Conservation (phyloP, 148 eudicot genomes). For the Rhododendron ovatum region DNA sequence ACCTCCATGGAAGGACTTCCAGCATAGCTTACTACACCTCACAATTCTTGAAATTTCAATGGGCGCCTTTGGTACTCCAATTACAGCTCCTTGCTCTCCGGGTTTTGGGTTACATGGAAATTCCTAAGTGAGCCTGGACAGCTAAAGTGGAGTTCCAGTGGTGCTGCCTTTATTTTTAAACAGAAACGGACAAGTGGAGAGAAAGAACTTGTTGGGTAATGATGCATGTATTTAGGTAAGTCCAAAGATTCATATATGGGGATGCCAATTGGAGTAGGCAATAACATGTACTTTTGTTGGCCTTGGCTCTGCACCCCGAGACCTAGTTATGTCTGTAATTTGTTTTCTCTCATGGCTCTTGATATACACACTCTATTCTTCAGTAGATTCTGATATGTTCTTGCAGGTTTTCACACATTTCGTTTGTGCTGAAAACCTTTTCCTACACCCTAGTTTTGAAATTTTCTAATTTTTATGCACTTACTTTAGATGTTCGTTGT, state of each 20-base stretch:
- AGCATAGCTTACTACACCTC: not conserved
- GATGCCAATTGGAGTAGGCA: not conserved
- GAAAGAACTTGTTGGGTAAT: not conserved
- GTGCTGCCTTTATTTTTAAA: not conserved
- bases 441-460: not conserved
- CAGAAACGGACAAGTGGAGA: not conserved
- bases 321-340: not conserved
- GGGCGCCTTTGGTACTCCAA: not conserved
- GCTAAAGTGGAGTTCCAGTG: slow-evolving; percentile 7
- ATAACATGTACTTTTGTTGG: slow-evolving; percentile 2
- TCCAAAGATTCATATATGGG: not conserved
- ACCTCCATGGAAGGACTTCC: not conserved
- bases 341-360: slow-evolving; percentile 1
- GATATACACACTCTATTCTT: not conserved
- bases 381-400: not conserved
- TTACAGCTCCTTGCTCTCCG: slow-evolving; percentile 2
- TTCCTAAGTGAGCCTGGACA: not conserved
- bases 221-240: not conserved
- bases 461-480: not conserved
- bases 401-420: not conserved
- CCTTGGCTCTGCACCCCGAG: not conserved
- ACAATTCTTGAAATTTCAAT: slow-evolving; percentile 1
- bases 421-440: not conserved
- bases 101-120: not conserved
- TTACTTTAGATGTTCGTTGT: not conserved